Conservation (phyloP, 306 rosid species). For the Acmispon strigosus region DNA sequence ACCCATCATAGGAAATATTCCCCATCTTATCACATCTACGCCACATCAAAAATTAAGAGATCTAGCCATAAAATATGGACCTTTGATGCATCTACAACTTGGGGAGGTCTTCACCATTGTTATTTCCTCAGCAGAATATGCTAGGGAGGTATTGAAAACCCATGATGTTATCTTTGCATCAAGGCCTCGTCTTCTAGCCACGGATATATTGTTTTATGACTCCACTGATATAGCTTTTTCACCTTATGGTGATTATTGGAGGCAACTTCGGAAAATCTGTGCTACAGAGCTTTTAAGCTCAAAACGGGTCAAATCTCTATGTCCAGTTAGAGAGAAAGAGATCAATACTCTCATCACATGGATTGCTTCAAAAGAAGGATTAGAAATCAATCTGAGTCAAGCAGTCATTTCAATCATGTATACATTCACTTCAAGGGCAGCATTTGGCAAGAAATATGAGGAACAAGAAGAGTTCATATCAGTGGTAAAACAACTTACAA, state of each 20-base stretch:
- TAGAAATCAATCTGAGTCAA: background rate
- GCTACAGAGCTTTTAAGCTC: background rate
- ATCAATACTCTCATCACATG: background rate
- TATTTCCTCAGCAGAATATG: slow-evolving; percentile 18
- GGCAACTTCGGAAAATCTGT: slow-evolving; percentile 16
- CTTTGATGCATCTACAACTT: slow-evolving; percentile 14
- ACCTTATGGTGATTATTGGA: slow-evolving; percentile 18
- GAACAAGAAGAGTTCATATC: background rate
- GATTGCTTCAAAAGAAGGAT: background rate
- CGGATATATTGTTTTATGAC: background rate
- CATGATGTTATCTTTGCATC: slow-evolving; percentile 16
- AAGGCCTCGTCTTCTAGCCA: background rate
- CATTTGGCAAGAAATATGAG: background rate
- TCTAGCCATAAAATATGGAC: slow-evolving; percentile 13
- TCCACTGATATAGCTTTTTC: background rate
- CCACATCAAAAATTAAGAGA: slow-evolving; percentile 13
- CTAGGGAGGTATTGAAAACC: slow-evolving; percentile 18
- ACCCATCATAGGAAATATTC: slow-evolving; percentile 17
- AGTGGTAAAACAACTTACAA: background rate
- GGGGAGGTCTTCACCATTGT: background rate
- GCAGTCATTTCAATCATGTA: background rate
- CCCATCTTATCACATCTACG: background rate
- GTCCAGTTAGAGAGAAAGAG: background rate
- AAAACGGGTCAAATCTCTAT: background rate
- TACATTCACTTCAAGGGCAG: background rate